A percentile compares a stretch with the other conserved stretches of the same genome.
These are phyloP conservation scores for Tulasnella calospora DNA, from an alignment of 768 basidiomycete species.

Conservation along the genomic window DNA sequence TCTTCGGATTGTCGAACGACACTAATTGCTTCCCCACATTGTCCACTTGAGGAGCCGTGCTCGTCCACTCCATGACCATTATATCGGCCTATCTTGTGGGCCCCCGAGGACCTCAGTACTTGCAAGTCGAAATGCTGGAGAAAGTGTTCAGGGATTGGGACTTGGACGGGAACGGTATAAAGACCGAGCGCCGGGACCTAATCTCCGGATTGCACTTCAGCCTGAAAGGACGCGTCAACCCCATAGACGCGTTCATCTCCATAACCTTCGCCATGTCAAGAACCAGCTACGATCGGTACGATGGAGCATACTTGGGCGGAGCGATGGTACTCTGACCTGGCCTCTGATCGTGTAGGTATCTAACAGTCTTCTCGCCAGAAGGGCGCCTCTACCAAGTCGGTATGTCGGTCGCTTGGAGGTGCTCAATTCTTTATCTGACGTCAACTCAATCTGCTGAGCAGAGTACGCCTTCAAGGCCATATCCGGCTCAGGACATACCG, in stretches of 20 bases:
- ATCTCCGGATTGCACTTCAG: constrained; percentile 6
- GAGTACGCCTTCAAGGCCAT: constrained; percentile 99
- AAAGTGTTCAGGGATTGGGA: constrained; percentile 2
- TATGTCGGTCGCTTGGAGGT: constrained; percentile 40
- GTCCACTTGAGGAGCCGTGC: background rate
- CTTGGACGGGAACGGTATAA: background rate
- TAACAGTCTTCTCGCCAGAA: constrained; percentile 96
- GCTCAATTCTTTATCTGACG: background rate
- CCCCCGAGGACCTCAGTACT: background rate
- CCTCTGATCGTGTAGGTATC: constrained; percentile 49
- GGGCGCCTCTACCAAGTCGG: constrained; percentile 98
- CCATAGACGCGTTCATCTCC: constrained; percentile 26
- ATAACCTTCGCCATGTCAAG: constrained; percentile 64
- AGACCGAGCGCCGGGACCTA: constrained; percentile 1
- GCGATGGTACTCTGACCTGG: background rate
- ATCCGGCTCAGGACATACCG: constrained; percentile 91
- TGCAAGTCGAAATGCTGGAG: background rate
- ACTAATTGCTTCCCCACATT: constrained; percentile 42
- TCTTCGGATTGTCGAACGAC: constrained; percentile 72
- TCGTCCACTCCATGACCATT: constrained; percentile 14
- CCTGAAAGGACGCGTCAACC: constrained; percentile 27
- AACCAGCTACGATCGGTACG: constrained; percentile 85
- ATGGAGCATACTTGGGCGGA: background rate
- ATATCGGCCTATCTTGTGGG: background rate
- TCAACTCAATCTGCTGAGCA: constrained; percentile 34